Conservation (phyloP, 306 rosid genomes). For the Trifolium dubium region DNA sequence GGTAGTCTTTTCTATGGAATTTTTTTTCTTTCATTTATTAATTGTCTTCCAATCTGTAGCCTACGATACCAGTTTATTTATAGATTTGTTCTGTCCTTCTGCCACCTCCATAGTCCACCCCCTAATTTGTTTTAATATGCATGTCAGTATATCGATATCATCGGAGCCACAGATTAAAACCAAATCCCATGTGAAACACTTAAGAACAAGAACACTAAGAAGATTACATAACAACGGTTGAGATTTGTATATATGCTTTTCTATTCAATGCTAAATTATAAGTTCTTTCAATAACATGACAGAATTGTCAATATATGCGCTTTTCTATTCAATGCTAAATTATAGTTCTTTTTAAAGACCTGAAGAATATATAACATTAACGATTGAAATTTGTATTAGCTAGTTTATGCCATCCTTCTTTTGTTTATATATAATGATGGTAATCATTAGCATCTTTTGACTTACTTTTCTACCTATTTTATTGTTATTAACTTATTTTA, state of each 20-base stretch:
- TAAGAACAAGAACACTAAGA: conserved; percentile 21
- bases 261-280: too few species aligned
- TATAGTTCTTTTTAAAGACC: not conserved
- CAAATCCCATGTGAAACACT: conserved; percentile 21
- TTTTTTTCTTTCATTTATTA: conserved; percentile 1
- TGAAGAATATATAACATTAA: conserved; percentile 10
- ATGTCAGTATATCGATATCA: conserved; percentile 12
- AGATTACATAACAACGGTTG: not conserved
- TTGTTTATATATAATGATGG: conserved; percentile 9
- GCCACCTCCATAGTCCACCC: not conserved
- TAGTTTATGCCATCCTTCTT: conserved; percentile 11
- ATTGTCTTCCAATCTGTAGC: not conserved
- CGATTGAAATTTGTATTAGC: not conserved
- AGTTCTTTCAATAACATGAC: not conserved
- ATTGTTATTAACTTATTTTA: not conserved
- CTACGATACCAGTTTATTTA: not conserved
- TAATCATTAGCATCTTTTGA: conserved; percentile 22
- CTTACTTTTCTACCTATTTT: not conserved
- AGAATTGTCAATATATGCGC: not conserved
- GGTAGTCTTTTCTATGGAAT: conserved; percentile 50
- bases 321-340: conserved; percentile 9
- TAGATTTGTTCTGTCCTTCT: not conserved
- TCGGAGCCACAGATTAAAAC: not conserved
- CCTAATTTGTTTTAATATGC: conserved; percentile 2
- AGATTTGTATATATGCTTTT: too few species aligned